phyloP scores from a whole-genome alignment of 345 rosid species.

The Eucalyptus lansdowneana region DNA sequence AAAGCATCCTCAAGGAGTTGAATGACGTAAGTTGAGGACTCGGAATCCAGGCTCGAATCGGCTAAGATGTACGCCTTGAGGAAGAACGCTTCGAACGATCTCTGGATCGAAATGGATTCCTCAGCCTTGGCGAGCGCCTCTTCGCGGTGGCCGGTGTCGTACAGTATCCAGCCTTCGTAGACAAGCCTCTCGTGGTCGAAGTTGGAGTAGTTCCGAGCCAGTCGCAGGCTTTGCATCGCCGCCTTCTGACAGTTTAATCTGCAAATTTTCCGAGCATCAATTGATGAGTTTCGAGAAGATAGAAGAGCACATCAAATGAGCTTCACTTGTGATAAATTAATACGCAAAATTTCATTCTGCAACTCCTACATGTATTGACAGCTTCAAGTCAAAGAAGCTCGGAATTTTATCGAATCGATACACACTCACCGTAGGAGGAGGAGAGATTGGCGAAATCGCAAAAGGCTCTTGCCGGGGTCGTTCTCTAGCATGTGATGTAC shows the following conservation, averaged over 20 bases:
- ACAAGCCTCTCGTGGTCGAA: conserved; percentile 84
- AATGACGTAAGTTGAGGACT: conserved; percentile 55
- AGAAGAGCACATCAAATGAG: background rate
- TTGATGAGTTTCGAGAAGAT: background rate
- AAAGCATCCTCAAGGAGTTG: conserved; percentile 90
- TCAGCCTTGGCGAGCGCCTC: conserved; percentile 94
- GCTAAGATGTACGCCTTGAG: conserved; percentile 92
- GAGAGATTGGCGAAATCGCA: conserved; percentile 87
- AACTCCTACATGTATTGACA: background rate
- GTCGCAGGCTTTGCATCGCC: conserved; percentile 79
- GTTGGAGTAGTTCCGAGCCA: conserved; percentile 82
- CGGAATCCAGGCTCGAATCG: conserved; percentile 52
- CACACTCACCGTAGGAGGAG: conserved; percentile 57
- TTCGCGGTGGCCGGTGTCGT: conserved; percentile 89
- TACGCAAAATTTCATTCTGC: background rate
- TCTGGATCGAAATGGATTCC: conserved; percentile 70
- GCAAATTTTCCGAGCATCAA: background rate
- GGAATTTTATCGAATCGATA: background rate
- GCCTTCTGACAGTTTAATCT: conserved; percentile 94
- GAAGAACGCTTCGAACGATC: conserved; percentile 97
- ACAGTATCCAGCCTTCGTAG: conserved; percentile 93
- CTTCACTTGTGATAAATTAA: background rate
- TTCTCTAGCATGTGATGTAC: conserved; percentile 85
- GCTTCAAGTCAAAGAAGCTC: background rate
- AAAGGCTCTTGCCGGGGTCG: conserved; percentile 83